These are phyloP conservation scores for Begonia masoniana DNA, from an alignment of 306 rosid genomes.

Conservation along the genomic window DNA sequence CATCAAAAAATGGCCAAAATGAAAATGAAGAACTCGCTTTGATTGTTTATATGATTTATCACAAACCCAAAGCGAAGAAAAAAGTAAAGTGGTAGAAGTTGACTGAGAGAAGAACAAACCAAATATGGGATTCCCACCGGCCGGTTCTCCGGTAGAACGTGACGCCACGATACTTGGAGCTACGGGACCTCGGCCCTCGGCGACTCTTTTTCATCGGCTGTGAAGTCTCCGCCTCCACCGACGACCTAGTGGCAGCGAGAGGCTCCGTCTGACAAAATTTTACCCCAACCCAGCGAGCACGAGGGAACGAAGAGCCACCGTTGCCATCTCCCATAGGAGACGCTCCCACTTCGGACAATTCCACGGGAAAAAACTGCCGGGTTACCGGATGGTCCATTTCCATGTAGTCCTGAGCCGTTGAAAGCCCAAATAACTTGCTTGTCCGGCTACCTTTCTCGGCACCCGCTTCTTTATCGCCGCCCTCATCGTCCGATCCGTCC, in stretches of 20 bases:
- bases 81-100: background rate
- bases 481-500: slow-evolving; percentile 71
- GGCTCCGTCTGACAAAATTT: slow-evolving; percentile 62
- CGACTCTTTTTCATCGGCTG: slow-evolving; percentile 91
- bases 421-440: slow-evolving; percentile 50
- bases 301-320: slow-evolving; percentile 26
- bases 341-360: slow-evolving; percentile 24
- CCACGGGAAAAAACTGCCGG: slow-evolving; percentile 63
- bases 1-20: slow-evolving; percentile 3
- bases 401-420: slow-evolving; percentile 14
- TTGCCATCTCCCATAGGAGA: background rate
- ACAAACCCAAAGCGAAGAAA: background rate
- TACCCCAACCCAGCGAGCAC: slow-evolving; percentile 96
- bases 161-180: slow-evolving; percentile 96
- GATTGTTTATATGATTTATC: background rate
- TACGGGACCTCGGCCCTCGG: slow-evolving; percentile 88
- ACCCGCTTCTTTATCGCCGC: background rate
- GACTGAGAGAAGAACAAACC: slow-evolving; percentile 29
- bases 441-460: too few relatives aligned
- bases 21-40: background rate
- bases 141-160: slow-evolving; percentile 97
- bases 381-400: slow-evolving; percentile 38
- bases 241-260: background rate
- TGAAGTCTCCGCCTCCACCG: slow-evolving; percentile 22
- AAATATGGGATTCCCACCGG: slow-evolving; percentile 98